Evolutionary conservation across 768 basidiomycete species (phyloP).

Genomic region (Lactarius vividus): DNA sequence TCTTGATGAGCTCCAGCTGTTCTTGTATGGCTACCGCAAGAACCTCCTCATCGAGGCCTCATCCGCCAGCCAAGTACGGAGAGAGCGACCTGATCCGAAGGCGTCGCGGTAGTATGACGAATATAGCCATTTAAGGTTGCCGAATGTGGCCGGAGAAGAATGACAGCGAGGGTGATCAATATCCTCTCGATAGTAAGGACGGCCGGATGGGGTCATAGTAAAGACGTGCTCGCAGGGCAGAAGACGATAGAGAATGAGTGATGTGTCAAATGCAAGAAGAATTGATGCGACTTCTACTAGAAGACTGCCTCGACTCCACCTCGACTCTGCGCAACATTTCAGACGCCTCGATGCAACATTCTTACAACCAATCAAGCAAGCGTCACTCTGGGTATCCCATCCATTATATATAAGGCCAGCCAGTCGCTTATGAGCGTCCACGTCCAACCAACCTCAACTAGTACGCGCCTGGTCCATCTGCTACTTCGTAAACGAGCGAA

Average conservation of each 20-base stretch:
- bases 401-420: too few relatives aligned
- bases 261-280: too few relatives aligned
- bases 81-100: not conserved
- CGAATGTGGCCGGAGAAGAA: not conserved
- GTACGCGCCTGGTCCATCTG: too few relatives aligned
- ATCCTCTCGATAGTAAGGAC: not conserved
- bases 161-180: not conserved
- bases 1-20: conserved; percentile 10
- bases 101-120: conserved; percentile 10
- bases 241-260: not conserved
- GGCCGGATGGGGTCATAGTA: conserved; percentile 7
- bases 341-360: not conserved
- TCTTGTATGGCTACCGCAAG: not conserved
- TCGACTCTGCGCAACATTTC: too few relatives aligned
- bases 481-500: not conserved
- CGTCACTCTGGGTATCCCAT: too few relatives aligned
- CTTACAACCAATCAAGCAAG: too few relatives aligned
- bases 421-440: too few relatives aligned
- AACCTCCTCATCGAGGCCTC: conserved; percentile 15
- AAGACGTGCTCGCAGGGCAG: too few relatives aligned
- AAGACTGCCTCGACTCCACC: too few relatives aligned
- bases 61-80: conserved; percentile 7
- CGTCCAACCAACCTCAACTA: conserved; percentile 33
- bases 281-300: too few relatives aligned
- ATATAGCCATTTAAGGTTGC: not conserved